phyloP scores from a whole-genome alignment of 176 grass and related monocot species.

The Dendrocalamus sinicus region DNA sequence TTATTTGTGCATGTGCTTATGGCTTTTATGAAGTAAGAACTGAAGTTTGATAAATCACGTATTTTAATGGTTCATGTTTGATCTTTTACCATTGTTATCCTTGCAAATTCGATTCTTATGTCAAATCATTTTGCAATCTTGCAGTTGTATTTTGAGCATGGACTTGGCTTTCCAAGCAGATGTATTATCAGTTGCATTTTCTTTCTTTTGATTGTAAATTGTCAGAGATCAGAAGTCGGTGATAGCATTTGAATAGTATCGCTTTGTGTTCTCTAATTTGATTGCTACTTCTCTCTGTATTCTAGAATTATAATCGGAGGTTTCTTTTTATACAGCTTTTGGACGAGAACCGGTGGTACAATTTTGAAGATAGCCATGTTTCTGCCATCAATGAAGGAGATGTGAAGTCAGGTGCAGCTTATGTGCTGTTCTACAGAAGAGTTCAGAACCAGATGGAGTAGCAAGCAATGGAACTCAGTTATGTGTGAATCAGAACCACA shows the following conservation, averaged over 20 bases:
- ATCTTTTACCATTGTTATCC: background rate
- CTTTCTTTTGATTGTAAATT: conserved; percentile 15
- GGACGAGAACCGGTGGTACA: conserved; percentile 93
- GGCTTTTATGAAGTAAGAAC: background rate
- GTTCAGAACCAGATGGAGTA: conserved; percentile 60
- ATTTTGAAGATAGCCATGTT: conserved; percentile 98
- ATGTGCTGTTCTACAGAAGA: conserved; percentile 96
- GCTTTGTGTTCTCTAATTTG: conserved; percentile 14
- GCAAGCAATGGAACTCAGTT: conserved; percentile 60
- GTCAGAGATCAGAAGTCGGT: background rate
- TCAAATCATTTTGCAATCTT: conserved; percentile 15
- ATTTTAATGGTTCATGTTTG: background rate
- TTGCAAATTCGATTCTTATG: background rate
- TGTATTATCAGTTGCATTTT: background rate
- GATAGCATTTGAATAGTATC: conserved; percentile 10
- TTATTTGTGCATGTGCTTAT: background rate
- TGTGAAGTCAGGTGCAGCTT: conserved; percentile 93
- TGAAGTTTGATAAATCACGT: conserved; percentile 11
- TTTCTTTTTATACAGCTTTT: conserved; percentile 69
- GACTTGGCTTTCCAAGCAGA: background rate
- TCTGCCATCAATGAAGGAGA: conserved; percentile 84
- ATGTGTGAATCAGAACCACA: conserved; percentile 53
- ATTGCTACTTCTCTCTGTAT: conserved; percentile 9
- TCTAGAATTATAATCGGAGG: conserved; percentile 33
- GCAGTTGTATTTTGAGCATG: background rate